These are phyloP conservation scores for Claviceps purpurea DNA, from an alignment of 2,329 filamentous ascomycete genomes.

Conservation along the genomic window DNA sequence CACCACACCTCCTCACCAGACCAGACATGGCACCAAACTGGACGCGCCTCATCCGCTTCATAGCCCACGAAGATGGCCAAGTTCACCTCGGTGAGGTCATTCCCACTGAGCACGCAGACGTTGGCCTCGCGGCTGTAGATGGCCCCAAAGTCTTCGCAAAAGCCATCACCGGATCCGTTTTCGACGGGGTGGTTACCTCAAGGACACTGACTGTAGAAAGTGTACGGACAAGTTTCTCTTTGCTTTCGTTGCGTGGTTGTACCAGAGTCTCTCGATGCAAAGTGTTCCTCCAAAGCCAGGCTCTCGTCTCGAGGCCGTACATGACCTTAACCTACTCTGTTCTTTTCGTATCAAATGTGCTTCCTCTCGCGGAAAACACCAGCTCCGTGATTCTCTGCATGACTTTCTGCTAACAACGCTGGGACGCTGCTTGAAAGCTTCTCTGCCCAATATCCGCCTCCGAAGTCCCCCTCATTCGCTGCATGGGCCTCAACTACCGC, in stretches of 20 bases:
- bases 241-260: neutral
- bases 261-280: neutral
- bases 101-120: slow-evolving; percentile 13
- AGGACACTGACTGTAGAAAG: neutral
- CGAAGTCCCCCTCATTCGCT: slow-evolving; percentile 28
- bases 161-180: neutral
- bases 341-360: no score
- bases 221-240: neutral
- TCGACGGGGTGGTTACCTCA: neutral
- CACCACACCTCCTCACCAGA: no score
- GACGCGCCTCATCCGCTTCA: slow-evolving; percentile 27
- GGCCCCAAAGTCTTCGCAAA: neutral
- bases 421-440: slow-evolving; percentile 6
- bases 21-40: neutral
- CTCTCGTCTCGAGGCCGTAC: no score
- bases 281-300: no score
- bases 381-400: no score
- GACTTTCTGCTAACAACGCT: no score
- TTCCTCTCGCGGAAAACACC: no score
- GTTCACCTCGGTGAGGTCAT: slow-evolving; percentile 26
- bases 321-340: no score
- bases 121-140: slow-evolving; percentile 4
- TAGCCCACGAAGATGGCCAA: slow-evolving; percentile 26
- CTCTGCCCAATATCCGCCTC: slow-evolving; percentile 20
- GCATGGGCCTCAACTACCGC: slow-evolving; percentile 31